Percentiles rank a stretch among this genome's conserved stretches.
Evolutionary conservation across 805 yeast genomes (phyloP).

Genomic region (Teunomyces pallodes): DNA sequence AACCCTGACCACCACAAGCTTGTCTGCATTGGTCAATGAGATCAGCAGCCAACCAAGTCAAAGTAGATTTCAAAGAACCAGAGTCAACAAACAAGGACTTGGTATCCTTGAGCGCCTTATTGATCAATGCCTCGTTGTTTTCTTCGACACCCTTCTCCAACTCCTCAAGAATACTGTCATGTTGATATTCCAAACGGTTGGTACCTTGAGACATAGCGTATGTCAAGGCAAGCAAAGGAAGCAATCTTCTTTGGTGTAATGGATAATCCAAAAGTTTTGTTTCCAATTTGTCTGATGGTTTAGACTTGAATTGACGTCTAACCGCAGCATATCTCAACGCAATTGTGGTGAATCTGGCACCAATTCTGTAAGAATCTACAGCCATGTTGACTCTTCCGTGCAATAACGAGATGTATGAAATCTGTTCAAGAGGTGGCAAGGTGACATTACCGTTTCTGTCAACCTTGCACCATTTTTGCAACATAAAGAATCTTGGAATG

Average conservation of each 20-base stretch:
- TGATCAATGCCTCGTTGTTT: constrained; percentile 30
- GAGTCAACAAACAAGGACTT: constrained; percentile 45
- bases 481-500: constrained; percentile 46
- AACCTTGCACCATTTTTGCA: constrained; percentile 44
- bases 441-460: constrained; percentile 37
- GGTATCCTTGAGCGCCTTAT: constrained; percentile 33
- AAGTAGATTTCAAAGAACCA: constrained; percentile 43
- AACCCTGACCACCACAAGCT: constrained; percentile 49
- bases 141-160: constrained; percentile 38
- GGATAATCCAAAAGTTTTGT: constrained; percentile 45
- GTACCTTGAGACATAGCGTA: constrained; percentile 40
- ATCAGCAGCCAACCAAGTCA: constrained; percentile 44
- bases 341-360: constrained; percentile 42
- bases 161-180: constrained; percentile 25
- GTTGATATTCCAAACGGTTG: constrained; percentile 34
- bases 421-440: constrained; percentile 46
- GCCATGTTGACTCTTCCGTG: constrained; percentile 48
- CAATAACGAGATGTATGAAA: constrained; percentile 41
- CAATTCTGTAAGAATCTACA: constrained; percentile 40
- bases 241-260: constrained; percentile 44
- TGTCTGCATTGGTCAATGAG: constrained; percentile 43
- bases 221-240: constrained; percentile 42
- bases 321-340: constrained; percentile 46
- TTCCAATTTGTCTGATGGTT: constrained; percentile 28
- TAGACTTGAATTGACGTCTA: constrained; percentile 43